Percentiles rank a stretch among this genome's conserved stretches.
These are phyloP conservation scores for Sporisorium sorghi DNA, from an alignment of 1,284 basidiomycete genomes.

Conservation along the genomic window DNA sequence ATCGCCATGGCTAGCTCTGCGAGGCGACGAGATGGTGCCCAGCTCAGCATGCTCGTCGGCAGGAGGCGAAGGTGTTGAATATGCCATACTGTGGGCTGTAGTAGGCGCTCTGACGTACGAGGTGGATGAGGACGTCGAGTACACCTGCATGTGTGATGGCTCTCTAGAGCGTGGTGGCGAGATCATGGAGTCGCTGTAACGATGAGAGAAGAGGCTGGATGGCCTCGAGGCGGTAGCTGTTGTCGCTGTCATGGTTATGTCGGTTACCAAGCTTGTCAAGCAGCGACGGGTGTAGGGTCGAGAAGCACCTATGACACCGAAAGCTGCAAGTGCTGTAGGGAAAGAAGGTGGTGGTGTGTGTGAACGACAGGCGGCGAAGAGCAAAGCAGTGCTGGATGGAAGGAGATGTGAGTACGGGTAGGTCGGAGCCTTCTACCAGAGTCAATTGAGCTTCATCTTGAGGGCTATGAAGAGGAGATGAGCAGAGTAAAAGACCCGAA, in stretches of 20 bases:
- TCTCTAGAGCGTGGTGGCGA: constrained; percentile 17
- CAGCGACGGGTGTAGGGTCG: neutral
- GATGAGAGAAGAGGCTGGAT: constrained; percentile 17
- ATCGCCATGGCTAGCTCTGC: constrained; percentile 14
- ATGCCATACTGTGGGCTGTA: constrained; percentile 16
- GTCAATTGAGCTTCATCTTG: constrained; percentile 15
- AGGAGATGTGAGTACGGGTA: neutral
- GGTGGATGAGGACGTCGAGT: constrained; percentile 5
- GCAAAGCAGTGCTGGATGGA: neutral
- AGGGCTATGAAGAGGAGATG: constrained; percentile 4
- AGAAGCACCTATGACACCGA: neutral
- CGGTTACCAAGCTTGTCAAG: neutral
- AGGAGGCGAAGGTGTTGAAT: constrained; percentile 14
- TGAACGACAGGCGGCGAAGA: neutral
- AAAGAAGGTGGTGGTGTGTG: constrained; percentile 4
- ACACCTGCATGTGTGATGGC: constrained; percentile 7
- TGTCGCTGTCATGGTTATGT: constrained; percentile 22
- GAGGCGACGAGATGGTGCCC: neutral
- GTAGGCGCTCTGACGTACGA: constrained; percentile 7
- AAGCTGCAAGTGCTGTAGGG: neutral
- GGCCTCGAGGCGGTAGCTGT: constrained; percentile 18
- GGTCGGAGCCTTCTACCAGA: constrained; percentile 15
- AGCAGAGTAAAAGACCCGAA: neutral
- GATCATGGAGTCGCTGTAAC: constrained; percentile 21
- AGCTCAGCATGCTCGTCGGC: neutral